Evolutionary conservation across 306 rosid species (phyloP), one percentile per base, ranked within the genome.

Genomic region (Pterocarpus santalinus): DNA sequence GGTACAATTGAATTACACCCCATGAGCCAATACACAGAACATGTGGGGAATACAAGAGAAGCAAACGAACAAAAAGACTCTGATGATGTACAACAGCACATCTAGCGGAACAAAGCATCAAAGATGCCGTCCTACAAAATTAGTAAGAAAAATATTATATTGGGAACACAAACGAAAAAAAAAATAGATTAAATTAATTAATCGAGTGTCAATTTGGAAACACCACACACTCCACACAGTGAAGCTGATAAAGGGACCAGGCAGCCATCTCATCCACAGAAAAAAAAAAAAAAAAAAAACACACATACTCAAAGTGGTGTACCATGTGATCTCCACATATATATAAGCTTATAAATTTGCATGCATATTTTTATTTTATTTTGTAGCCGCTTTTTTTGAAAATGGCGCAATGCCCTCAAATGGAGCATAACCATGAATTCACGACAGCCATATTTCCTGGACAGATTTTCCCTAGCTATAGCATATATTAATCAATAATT

Each of bases 1-100:
- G 43, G 68, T 53, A 82, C 52, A 17, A 22, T 22, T 72, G 65
- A 78, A 43, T 66, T 61, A 61, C 84, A 82, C 39, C 30, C 77
- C 89, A 86, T 79, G 84, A 79, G 86, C 68, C 15, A 46, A 2
- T 69, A 63, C 30, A 52, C 79, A 81, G 61, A 83, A 46, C 65
- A 49, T 60, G 84, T 55, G 81, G 70, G 41, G 66, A 52, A 74
- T 63, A 57, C 76, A 69, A 38, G 67, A 63, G 53, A 75, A 75
- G 10, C 82, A 53, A 75, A 78, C 72, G 69, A 65, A 79, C 51
- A n/a, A 43, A 53, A 74, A 63, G 49, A 63, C 49, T 35, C 60
- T 76, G 73, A 63, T 61, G 73, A 47, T 9, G 53, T 15, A 30
- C 49, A 66, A 39, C 8, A 5, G 17, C 17, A 43, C 73, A 52